A percentile compares a stretch with the other conserved stretches of the same genome.
Evolutionary conservation across 2,329 filamentous ascomycete genomes (phyloP).

Genomic region (Magnaporthales sp.): DNA sequence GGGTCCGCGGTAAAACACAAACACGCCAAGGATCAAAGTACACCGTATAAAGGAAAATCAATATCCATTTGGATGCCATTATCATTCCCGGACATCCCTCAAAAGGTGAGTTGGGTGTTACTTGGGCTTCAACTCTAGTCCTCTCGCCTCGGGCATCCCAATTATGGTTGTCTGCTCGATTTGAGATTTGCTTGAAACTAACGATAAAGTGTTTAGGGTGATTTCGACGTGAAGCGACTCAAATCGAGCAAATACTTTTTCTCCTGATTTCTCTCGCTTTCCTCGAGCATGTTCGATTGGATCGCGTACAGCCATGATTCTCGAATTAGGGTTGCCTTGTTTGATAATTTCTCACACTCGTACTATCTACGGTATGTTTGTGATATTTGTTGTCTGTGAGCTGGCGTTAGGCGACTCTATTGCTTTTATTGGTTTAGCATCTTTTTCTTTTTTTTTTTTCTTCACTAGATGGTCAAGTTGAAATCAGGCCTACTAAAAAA

Average conservation of each 20-base stretch:
- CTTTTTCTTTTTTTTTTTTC: neutral
- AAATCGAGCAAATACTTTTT: slow-evolving; percentile 3
- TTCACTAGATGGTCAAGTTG: neutral
- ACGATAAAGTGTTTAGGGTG: neutral
- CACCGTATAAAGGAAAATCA: neutral
- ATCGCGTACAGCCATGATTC: neutral
- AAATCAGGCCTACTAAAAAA: neutral
- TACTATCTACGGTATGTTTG: neutral
- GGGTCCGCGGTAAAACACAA: too few relatives aligned
- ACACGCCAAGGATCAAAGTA: too few relatives aligned
- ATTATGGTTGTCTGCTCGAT: neutral
- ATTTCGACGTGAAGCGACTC: slow-evolving; percentile 1
- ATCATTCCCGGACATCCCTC: neutral
- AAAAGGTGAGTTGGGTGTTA: neutral
- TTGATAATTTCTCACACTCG: too few relatives aligned
- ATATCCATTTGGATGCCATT: neutral
- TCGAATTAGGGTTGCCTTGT: neutral
- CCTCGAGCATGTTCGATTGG: neutral
- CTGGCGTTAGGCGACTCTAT: neutral
- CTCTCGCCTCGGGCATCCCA: neutral
- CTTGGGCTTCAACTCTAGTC: neutral
- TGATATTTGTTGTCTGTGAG: neutral
- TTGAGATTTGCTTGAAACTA: neutral
- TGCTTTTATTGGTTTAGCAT: neutral
- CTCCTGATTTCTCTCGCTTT: slow-evolving; percentile 1